A percentile compares a stretch with the other conserved stretches of the same genome.
Evolutionary conservation across 2,329 filamentous ascomycete genomes (phyloP).

Genomic region (Parafenestella ontariensis): DNA sequence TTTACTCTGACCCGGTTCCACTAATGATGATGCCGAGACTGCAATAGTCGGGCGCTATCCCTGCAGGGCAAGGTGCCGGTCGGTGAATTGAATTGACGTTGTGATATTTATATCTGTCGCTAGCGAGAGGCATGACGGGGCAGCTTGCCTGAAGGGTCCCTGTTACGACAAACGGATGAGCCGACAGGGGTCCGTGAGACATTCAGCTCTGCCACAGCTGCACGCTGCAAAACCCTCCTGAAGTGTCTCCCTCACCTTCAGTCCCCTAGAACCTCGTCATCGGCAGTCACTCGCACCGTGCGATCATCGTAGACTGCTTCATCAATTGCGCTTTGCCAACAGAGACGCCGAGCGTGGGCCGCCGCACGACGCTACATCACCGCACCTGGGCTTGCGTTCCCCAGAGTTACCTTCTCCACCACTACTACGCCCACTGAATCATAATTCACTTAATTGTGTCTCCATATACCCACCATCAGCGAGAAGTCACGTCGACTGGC

Average conservation of each 20-base stretch:
- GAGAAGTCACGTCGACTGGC: constrained; percentile 17
- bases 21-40: constrained; percentile 18
- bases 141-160: constrained; percentile 13
- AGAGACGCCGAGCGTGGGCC: constrained; percentile 2
- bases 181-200: constrained; percentile 22
- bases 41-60: not conserved
- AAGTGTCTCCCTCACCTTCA: constrained; percentile 9
- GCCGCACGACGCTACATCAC: constrained; percentile 20
- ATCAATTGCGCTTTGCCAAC: constrained; percentile 15
- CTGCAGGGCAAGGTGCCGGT: constrained; percentile 18
- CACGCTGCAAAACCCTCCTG: constrained; percentile 20
- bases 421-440: constrained; percentile 28
- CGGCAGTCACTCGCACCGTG: constrained; percentile 12
- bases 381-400: constrained; percentile 31
- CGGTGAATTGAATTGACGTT: constrained; percentile 14
- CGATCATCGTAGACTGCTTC: constrained; percentile 3
- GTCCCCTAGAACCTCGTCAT: constrained; percentile 2
- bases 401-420: constrained; percentile 37
- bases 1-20: constrained; percentile 4
- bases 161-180: constrained; percentile 20
- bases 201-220: constrained; percentile 28
- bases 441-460: constrained; percentile 15
- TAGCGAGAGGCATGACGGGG: constrained; percentile 12
- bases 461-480: constrained; percentile 17
- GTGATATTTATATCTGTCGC: constrained; percentile 32